A percentile compares a stretch with the other conserved stretches of the same genome.
These are phyloP conservation scores for Phialemoniopsis sp. DNA, from an alignment of 2,329 filamentous ascomycete species.

Conservation along the genomic window DNA sequence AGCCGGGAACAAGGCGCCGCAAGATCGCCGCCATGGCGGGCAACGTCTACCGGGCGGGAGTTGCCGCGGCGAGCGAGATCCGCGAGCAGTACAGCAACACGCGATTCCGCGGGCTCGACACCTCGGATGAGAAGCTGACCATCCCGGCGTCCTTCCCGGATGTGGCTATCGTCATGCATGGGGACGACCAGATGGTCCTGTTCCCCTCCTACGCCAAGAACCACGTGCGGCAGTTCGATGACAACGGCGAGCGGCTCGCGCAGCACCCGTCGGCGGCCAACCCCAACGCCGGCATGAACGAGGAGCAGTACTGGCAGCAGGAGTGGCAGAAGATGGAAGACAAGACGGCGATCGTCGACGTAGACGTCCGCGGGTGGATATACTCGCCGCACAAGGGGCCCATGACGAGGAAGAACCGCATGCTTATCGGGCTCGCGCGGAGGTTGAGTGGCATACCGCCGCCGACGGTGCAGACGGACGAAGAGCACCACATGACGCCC, in stretches of 20 bases:
- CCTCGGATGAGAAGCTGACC: slow-evolving; percentile 29
- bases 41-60: slow-evolving; percentile 51
- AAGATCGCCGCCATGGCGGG: slow-evolving; percentile 67
- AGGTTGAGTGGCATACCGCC: slow-evolving; percentile 83
- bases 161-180: slow-evolving; percentile 72
- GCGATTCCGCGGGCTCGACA: slow-evolving; percentile 30
- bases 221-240: slow-evolving; percentile 61
- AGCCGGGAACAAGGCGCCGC: slow-evolving; percentile 70
- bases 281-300: slow-evolving; percentile 43
- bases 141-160: slow-evolving; percentile 81
- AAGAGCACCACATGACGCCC: slow-evolving; percentile 13
- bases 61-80: slow-evolving; percentile 54
- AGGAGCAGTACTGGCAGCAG: slow-evolving; percentile 71
- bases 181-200: slow-evolving; percentile 87
- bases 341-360: slow-evolving; percentile 82
- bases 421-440: slow-evolving; percentile 81
- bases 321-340: slow-evolving; percentile 80
- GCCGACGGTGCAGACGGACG: slow-evolving; percentile 41
- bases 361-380: slow-evolving; percentile 94
- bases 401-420: slow-evolving; percentile 79
- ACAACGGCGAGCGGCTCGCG: slow-evolving; percentile 25
- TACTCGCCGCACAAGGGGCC: slow-evolving; percentile 83
- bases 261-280: slow-evolving; percentile 27
- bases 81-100: slow-evolving; percentile 56
- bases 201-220: slow-evolving; percentile 90